Base-by-base conservation (phyloP, 2,329 filamentous ascomycete species). In the Cladosporium sp. region DNA sequence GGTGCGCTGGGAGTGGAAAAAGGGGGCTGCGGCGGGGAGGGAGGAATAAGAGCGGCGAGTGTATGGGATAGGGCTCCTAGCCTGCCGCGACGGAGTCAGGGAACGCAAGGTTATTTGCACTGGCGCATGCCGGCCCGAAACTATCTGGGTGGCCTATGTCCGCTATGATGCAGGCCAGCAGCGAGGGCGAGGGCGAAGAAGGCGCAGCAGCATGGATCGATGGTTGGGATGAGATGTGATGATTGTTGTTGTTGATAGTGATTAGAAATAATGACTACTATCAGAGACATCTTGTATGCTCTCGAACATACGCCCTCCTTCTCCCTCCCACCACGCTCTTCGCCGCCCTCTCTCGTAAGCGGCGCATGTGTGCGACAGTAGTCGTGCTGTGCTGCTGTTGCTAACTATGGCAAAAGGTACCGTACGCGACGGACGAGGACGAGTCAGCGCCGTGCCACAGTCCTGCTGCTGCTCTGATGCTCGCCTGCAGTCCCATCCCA, bases 101-200 rank as follows among this genome's bases (percentile, higher is more conserved):
- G 52, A 30, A 18, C 52, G 52, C 55, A 41, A 41, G 55, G 55
- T 28, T 32, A 21, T 32, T 30, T 32, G 51, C 52, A 55, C 24
- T 49, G 26, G 36, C n/a, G 59, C 59, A 61, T 60, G 60, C 49
- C 60, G 60, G 60, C 21, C 60, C 60, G 60, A 32, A 63, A 63
- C 15, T 30, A 28, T 34, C 58, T 60, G 21, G n/a, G 34, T 6
- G 30, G 14, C 32, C 26, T 49, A 24, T 49, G 36, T 15, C 18
- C 12, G 28, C 26, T 49, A 49, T 60, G 38, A 60, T 60, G 58
- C 58, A 49, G 14, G 34, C 58, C 26, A 60, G 38, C 28, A 21
- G 38, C 18, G 38, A 44, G 38, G 18, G 18, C 28, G 52, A 55
- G 41, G 41, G 41, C 52, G 52, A 34, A 11, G 58, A 41, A 60